These are phyloP conservation scores for Persicaria maculosa DNA, from an alignment of 148 eudicot species.

Conservation along the genomic window DNA sequence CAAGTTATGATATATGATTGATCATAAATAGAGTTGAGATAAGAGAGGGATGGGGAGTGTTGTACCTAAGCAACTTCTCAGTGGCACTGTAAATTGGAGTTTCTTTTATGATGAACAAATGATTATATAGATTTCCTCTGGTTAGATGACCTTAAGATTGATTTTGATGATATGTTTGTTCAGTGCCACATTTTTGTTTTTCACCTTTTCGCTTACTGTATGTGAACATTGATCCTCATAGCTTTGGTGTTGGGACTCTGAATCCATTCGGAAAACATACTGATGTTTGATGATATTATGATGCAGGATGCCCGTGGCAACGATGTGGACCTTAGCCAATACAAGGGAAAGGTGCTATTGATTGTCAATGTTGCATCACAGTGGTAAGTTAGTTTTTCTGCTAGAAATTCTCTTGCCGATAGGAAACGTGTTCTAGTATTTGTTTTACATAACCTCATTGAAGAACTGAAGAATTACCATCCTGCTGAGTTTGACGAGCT, in stretches of 20 bases:
- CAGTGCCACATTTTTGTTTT: neutral
- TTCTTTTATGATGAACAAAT: too few species aligned
- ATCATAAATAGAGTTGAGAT: neutral
- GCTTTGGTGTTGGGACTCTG: neutral
- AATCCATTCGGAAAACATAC: too few species aligned
- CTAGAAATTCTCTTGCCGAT: neutral
- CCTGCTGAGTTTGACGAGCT: neutral
- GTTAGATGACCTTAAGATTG: neutral
- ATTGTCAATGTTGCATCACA: conserved; percentile 45
- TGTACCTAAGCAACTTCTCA: too few species aligned
- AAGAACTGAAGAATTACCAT: neutral
- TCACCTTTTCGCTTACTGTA: neutral
- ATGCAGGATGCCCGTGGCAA: conserved; percentile 39
- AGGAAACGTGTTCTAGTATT: neutral
- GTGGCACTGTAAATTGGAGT: too few species aligned
- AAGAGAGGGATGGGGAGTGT: neutral
- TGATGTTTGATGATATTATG: neutral
- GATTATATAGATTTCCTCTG: neutral
- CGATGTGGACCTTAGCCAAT: conserved; percentile 33
- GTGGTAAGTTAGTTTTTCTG: conserved; percentile 20
- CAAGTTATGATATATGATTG: neutral
- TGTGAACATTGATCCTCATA: neutral
- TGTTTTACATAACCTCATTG: neutral
- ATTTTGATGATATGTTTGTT: neutral
- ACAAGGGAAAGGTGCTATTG: conserved; percentile 37